Percentiles rank a stretch among this genome's conserved stretches.
Evolutionary conservation across 352 stramenopile species (phyloP).

Genomic region (Globisporangium abappressorium): DNA sequence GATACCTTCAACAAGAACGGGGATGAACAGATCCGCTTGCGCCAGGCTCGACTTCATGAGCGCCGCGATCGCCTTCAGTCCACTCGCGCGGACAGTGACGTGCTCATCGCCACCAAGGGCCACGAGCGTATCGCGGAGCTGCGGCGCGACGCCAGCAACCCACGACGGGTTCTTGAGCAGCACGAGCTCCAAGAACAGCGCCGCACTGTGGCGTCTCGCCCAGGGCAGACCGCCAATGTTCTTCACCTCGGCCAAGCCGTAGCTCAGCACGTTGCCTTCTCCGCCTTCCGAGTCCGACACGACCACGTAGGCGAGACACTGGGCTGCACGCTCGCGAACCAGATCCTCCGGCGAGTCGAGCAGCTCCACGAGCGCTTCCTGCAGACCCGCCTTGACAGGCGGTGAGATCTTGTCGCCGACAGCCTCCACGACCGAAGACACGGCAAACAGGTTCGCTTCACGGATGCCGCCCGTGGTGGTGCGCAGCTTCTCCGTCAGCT

Average conservation of each 20-base stretch:
- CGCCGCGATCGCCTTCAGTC: constrained; percentile 48
- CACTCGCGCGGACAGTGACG: constrained; percentile 50
- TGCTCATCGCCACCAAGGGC: constrained; percentile 64
- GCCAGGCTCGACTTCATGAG: constrained; percentile 52
- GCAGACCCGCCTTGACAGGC: constrained; percentile 39
- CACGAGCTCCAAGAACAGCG: constrained; percentile 53
- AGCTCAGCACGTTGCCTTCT: constrained; percentile 35
- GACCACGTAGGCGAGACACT: constrained; percentile 64
- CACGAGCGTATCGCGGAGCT: constrained; percentile 32
- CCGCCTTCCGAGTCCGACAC: constrained; percentile 38
- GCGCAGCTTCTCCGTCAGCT: constrained; percentile 87
- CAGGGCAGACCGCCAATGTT: constrained; percentile 41
- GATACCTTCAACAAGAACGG: constrained; percentile 60
- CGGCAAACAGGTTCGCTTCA: constrained; percentile 73
- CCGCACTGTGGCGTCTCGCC: constrained; percentile 63
- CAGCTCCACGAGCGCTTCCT: constrained; percentile 65
- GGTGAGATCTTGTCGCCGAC: constrained; percentile 74
- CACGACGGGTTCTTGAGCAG: constrained; percentile 43
- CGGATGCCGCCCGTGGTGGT: constrained; percentile 67
- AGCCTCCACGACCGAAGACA: constrained; percentile 56
- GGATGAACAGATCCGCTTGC: constrained; percentile 41
- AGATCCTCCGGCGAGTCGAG: constrained; percentile 64
- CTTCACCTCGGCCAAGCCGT: constrained; percentile 39
- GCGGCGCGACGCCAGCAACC: constrained; percentile 24
- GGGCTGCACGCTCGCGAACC: constrained; percentile 58